Evolutionary conservation across 2,329 filamentous ascomycete genomes (phyloP).

Genomic region (Metarhizium robertsii): DNA sequence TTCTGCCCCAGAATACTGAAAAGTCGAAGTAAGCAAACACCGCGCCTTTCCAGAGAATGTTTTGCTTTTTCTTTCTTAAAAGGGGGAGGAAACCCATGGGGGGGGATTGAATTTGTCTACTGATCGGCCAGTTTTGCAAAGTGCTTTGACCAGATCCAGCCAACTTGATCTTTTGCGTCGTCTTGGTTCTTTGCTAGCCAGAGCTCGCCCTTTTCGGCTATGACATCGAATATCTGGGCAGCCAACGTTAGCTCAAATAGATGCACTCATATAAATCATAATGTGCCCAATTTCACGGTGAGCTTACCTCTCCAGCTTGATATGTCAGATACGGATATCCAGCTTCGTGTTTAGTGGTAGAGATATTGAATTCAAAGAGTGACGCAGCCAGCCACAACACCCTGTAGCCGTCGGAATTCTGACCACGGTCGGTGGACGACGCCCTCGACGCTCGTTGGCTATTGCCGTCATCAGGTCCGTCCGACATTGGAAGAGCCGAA

Average conservation of each 20-base stretch:
- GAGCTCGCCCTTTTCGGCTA: conserved; percentile 92
- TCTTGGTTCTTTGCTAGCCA: conserved; percentile 98
- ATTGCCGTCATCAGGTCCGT: conserved; percentile 45
- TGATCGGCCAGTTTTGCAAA: conserved; percentile 62
- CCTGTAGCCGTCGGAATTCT: conserved; percentile 49
- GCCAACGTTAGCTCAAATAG: background rate
- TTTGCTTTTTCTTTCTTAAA: too few relatives aligned
- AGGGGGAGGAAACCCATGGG: too few relatives aligned
- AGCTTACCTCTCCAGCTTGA: conserved; percentile 73
- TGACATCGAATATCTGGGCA: conserved; percentile 72
- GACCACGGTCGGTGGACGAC: conserved; percentile 49
- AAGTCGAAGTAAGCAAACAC: background rate
- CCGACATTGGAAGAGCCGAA: conserved; percentile 74
- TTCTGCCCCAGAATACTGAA: background rate
- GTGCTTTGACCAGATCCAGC: conserved; percentile 99
- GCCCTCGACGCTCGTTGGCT: conserved; percentile 46
- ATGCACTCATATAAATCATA: background rate
- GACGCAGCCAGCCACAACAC: conserved; percentile 88
- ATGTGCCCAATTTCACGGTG: too few relatives aligned
- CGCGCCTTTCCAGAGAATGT: background rate
- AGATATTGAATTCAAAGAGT: conserved; percentile 95
- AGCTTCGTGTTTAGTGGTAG: conserved; percentile 80
- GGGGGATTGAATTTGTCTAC: conserved; percentile 9
- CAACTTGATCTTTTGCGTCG: conserved; percentile 66
- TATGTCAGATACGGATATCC: conserved; percentile 96